Evolutionary conservation across 1,284 basidiomycete species (phyloP).

Genomic region (Apiotrichum gracile): DNA sequence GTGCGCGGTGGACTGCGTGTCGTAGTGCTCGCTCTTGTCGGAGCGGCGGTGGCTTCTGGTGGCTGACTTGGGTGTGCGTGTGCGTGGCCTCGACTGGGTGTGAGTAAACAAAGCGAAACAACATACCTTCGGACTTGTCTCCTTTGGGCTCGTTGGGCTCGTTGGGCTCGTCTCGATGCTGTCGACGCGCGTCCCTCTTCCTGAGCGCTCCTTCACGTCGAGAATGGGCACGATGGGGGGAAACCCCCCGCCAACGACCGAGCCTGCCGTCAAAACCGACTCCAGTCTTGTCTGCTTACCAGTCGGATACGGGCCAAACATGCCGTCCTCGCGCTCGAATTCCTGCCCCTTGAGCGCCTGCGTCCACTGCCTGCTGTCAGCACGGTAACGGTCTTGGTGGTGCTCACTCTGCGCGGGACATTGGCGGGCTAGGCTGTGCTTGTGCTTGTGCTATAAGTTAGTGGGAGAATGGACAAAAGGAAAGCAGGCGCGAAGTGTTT

Average conservation of each 20-base stretch:
- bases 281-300: slow-evolving; percentile 19
- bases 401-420: neutral
- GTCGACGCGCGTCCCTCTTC: too few relatives aligned
- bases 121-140: neutral
- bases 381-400: neutral
- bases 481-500: neutral
- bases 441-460: too few relatives aligned
- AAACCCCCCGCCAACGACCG: neutral
- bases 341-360: neutral
- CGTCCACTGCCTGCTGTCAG: neutral
- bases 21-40: neutral
- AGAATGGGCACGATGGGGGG: too few relatives aligned
- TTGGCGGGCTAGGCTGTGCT: neutral
- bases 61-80: too few relatives aligned
- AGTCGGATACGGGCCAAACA: slow-evolving; percentile 40
- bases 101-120: too few relatives aligned
- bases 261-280: neutral
- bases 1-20: neutral
- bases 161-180: too few relatives aligned
- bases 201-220: neutral
- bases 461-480: neutral
- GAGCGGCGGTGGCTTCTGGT: too few relatives aligned
- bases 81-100: too few relatives aligned
- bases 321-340: slow-evolving; percentile 26
- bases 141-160: neutral